Base-by-base conservation (phyloP, 495 filamentous ascomycete genomes). In the Xylaria venustula region DNA sequence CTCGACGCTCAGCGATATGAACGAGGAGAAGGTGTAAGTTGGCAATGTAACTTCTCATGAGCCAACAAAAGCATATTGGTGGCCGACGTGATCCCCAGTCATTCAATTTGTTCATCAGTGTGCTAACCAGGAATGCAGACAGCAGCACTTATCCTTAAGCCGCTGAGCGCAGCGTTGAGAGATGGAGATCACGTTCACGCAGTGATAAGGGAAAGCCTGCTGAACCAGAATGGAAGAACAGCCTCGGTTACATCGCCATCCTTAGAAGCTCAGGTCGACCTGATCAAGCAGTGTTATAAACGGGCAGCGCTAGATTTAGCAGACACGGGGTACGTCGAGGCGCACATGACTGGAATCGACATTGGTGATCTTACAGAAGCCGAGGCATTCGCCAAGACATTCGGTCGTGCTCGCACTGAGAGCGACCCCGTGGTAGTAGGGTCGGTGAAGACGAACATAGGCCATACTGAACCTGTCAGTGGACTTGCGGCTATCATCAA, bases 191-290 rank as follows among this genome's bases (percentile, higher is more conserved):
- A 77, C 0, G 77, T 85, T 23, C 72, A 81, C 12, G 77, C 74
- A 6, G 69, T 86, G 2, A 78, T 87, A 41, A 74, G 78, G 4
- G 74, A 67, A 0, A 74, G 75, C 6, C 72, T 67, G 0, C 61
- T 75, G 23, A 83, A 84, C 70, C 69, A 77, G 22, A 77, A 80
- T 60, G 68, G 68, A 0, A 32, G 52, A 1, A 28, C 75, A 5
- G 65, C 74, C 2, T 79, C 80, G 2, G 85, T 88, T 50, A 83
- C 81, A 1, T 71, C 80, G 61, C 87, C 87, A 0, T 83, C 70
- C 57, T 64, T 71, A 11, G 66, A 72, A 20, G 83, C 85, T 0
- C 87, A 90, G 64, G 81, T 78, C 8, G 60, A 60, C 0, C 59
- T 85, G 0, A 52, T 52, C 15, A 28, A 30, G 7, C 2, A 52